Base-by-base conservation (phyloP, 352 stramenopile species). In the Phytophthora podocarpi region DNA sequence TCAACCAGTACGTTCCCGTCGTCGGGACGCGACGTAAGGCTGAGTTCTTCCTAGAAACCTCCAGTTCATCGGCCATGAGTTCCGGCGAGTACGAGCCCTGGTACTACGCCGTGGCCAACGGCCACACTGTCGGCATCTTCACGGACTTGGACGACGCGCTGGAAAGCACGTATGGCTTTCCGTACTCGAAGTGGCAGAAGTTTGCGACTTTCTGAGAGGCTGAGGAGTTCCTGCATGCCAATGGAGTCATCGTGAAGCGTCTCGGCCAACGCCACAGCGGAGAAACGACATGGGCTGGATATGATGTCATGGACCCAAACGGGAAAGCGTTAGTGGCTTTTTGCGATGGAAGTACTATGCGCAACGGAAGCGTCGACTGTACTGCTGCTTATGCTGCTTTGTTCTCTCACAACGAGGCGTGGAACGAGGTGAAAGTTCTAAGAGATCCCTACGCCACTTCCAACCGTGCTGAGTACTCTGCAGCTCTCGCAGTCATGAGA, bases 271-370 rank as follows among this genome's bases (percentile, higher is more conserved):
- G n/a, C n/a, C 26, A 48, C 50, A n/a, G 16, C 23, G 39, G 28
- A 20, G 40, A 31, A 9, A 6, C 20, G 11, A 59, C 35, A 3
- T 43, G 35, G 5, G 49, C 32, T 4, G 67, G 72, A 30, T 76
- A 78, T 16, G 57, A 88, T 35, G 78, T 76, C 1, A 70, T 73
- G 40, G 52, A 83, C 20, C 45, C 73, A 0, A 54, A 74, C 20
- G 42, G n/a, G 11, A 23, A 53, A 0, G 69, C 76, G n/a, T 64
- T 89, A 7, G 77, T 89, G n/a, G 76, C 76, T 1, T 89, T 89
- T 43, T 90, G 81, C 41, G 81, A 87, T 47, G 78, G 76, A 1
- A 86, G 74, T 37, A 78, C 78, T 2, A 65, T 89, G 3, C 62
- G 80, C 34, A 89, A 90, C 39, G 78, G 78, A 9, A 49, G 39